Percentiles rank a stretch among this genome's conserved stretches.
These are phyloP conservation scores for Fusarium setosum DNA, from an alignment of 2,329 filamentous ascomycete genomes.

Conservation along the genomic window DNA sequence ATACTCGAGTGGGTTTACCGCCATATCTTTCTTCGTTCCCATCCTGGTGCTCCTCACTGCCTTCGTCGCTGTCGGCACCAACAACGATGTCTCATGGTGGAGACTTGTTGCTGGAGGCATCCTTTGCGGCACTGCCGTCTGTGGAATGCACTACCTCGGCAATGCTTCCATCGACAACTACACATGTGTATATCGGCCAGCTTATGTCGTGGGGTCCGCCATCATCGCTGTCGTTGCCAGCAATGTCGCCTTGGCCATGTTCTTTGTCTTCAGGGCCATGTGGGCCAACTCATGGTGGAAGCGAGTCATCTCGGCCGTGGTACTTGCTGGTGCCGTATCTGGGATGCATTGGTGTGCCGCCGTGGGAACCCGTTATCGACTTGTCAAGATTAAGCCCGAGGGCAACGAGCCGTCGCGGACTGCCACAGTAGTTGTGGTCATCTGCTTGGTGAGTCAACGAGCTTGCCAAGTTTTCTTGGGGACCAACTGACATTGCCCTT, in stretches of 20 bases:
- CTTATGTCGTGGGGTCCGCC: conserved; percentile 74
- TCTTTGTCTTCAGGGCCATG: conserved; percentile 79
- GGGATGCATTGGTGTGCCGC: conserved; percentile 91
- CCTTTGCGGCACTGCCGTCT: conserved; percentile 79
- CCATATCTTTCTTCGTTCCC: conserved; percentile 83
- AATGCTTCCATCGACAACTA: conserved; percentile 87
- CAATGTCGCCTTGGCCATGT: conserved; percentile 75
- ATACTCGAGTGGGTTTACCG: conserved; percentile 79
- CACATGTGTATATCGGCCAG: conserved; percentile 67
- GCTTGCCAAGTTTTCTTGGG: background rate
- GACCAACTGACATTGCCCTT: background rate
- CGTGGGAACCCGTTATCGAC: conserved; percentile 74
- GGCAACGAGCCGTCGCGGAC: conserved; percentile 64
- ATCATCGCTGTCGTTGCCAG: conserved; percentile 80
- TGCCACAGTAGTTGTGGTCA: conserved; percentile 78
- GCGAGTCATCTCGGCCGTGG: conserved; percentile 70
- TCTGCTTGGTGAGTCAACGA: conserved; percentile 68
- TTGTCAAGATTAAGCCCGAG: conserved; percentile 56
- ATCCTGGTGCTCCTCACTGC: conserved; percentile 79
- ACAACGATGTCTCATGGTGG: conserved; percentile 66
- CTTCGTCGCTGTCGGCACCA: conserved; percentile 75
- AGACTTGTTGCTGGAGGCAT: conserved; percentile 72
- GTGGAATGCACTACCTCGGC: conserved; percentile 90
- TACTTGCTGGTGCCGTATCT: conserved; percentile 80
- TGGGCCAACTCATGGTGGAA: conserved; percentile 88